Conservation (phyloP, 2,329 filamentous ascomycete species). For the Domatiomyces catenatus region DNA sequence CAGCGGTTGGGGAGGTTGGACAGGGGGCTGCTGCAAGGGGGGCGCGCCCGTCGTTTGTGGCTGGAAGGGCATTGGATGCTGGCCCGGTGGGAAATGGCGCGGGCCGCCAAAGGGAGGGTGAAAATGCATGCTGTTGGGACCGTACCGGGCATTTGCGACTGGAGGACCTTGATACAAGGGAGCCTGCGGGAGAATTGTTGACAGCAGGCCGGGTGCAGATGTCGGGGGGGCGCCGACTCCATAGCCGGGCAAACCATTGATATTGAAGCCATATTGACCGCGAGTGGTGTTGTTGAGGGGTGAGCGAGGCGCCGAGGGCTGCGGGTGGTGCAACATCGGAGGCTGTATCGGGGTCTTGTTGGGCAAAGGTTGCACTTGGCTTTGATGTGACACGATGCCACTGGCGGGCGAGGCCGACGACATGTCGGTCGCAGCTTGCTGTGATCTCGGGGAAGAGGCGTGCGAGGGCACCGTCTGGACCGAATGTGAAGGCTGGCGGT, state of each 20-base stretch:
- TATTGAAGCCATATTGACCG: conserved; percentile 38
- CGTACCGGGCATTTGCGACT: conserved; percentile 40
- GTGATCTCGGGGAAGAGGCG: conserved; percentile 47
- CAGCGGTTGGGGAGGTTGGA: conserved; percentile 30
- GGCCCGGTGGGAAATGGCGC: conserved; percentile 43
- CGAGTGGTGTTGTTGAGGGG: conserved; percentile 48
- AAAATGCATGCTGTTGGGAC: conserved; percentile 36
- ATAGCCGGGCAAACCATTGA: conserved; percentile 39
- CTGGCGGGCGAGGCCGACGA: conserved; percentile 45
- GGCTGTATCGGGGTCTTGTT: conserved; percentile 42
- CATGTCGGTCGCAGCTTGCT: conserved; percentile 38
- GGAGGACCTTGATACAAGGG: conserved; percentile 36
- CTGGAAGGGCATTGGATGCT: conserved; percentile 30
- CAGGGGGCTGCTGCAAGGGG: conserved; percentile 20
- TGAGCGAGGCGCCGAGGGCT: conserved; percentile 47
- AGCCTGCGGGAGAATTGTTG: conserved; percentile 39
- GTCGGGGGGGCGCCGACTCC: conserved; percentile 42
- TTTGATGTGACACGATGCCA: conserved; percentile 33
- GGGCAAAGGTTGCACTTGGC: conserved; percentile 33
- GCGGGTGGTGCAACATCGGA: conserved; percentile 40
- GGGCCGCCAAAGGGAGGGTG: conserved; percentile 47
- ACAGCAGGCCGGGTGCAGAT: conserved; percentile 38
- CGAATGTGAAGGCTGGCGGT: conserved; percentile 65
- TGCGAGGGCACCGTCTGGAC: conserved; percentile 52
- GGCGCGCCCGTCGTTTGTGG: conserved; percentile 26